A percentile compares a stretch with the other conserved stretches of the same genome.
Conservation (phyloP, 257 asterid species). For the Solanum paucissectum region DNA sequence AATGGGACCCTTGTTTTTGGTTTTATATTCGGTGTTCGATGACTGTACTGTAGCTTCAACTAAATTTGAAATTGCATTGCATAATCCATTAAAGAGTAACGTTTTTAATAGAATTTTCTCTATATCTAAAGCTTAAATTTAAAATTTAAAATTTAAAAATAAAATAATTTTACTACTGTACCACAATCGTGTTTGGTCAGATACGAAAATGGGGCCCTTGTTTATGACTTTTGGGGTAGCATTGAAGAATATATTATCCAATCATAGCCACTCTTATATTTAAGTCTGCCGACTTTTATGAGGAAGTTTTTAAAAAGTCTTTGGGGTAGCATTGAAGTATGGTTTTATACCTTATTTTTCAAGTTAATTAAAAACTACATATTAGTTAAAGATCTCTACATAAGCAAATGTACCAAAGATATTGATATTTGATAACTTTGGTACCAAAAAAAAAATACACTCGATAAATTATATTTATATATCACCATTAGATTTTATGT, state of each 20-base stretch:
- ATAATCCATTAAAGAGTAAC: fast-evolving
- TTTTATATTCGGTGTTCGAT: no score
- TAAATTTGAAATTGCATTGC: no score
- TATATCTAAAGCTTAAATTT: fast-evolving
- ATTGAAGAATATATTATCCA: not conserved
- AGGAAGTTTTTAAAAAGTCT: no score
- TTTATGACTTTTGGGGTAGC: not conserved
- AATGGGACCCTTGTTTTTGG: not conserved
- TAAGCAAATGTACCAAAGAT: not conserved
- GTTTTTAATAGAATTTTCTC: fast-evolving
- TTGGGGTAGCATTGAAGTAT: no score
- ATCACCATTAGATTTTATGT: no score
- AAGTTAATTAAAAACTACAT: no score
- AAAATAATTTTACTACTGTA: fast-evolving
- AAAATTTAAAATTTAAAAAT: no score
- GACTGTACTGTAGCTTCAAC: fast-evolving
- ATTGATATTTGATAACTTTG: not conserved
- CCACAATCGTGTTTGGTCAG: no score
- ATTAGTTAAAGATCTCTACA: not conserved
- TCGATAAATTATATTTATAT: no score
- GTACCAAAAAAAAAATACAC: not conserved
- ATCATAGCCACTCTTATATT: not conserved
- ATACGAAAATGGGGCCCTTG: no score
- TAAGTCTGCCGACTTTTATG: not conserved
- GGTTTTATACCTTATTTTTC: no score